These are phyloP conservation scores for Sporothrix dimorphospora DNA, from an alignment of 2,329 filamentous ascomycete species.

Conservation along the genomic window DNA sequence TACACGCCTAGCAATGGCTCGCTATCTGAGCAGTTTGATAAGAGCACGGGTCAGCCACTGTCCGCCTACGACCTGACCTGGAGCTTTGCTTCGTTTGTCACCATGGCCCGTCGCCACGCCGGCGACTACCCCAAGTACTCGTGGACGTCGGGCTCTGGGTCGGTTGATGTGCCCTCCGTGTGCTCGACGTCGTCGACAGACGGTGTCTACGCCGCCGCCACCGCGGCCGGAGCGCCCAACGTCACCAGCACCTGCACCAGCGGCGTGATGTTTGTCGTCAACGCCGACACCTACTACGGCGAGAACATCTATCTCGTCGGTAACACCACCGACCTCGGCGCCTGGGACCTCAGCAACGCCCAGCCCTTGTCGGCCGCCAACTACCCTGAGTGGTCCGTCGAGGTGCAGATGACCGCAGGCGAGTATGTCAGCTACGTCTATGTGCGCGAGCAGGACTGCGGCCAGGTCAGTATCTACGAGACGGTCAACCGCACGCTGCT, in stretches of 20 bases:
- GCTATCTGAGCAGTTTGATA: slow-evolving; percentile 19
- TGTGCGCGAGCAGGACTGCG: slow-evolving; percentile 54
- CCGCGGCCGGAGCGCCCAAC: background rate
- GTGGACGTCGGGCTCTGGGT: background rate
- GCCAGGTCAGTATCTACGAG: slow-evolving; percentile 14
- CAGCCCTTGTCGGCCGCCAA: slow-evolving; percentile 59
- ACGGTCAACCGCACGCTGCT: slow-evolving; percentile 17
- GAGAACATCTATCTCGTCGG: slow-evolving; percentile 69
- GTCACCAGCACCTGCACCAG: slow-evolving; percentile 18
- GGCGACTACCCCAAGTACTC: slow-evolving; percentile 1
- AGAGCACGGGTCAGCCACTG: background rate
- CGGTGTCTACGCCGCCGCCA: background rate
- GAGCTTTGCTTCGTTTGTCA: slow-evolving; percentile 8
- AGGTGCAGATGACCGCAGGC: slow-evolving; percentile 59
- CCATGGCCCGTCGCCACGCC: slow-evolving; percentile 8
- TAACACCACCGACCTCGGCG: slow-evolving; percentile 60
- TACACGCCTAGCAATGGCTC: slow-evolving; percentile 9
- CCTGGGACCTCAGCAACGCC: slow-evolving; percentile 60
- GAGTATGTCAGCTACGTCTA: slow-evolving; percentile 68
- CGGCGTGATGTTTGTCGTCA: slow-evolving; percentile 62
- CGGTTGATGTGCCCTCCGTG: background rate
- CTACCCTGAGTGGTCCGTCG: slow-evolving; percentile 68
- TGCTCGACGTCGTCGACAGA: background rate
- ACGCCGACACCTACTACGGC: slow-evolving; percentile 60
- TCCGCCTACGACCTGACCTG: slow-evolving; percentile 6